phyloP scores from a whole-genome alignment of 306 rosid species.

The Castanea sativa region DNA sequence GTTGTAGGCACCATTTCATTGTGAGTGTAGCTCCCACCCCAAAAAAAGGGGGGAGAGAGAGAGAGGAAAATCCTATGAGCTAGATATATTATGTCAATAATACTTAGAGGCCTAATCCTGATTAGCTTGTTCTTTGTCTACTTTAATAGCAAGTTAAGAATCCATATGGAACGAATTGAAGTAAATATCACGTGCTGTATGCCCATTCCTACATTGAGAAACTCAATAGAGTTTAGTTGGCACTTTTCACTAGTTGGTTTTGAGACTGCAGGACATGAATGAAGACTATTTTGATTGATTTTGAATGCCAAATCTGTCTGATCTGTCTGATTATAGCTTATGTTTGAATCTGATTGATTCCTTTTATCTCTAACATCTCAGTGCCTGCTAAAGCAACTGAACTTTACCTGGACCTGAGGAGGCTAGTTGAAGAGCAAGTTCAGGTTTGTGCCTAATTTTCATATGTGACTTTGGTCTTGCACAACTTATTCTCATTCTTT shows the following conservation, averaged over 20 bases:
- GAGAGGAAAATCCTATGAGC: background rate
- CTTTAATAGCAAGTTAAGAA: background rate
- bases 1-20: background rate
- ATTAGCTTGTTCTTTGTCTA: background rate
- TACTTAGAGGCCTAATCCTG: background rate
- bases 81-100: background rate
- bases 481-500: background rate
- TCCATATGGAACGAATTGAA: background rate
- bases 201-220: background rate
- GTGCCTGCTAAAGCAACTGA: slow-evolving; percentile 86
- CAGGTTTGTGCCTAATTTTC: slow-evolving; percentile 41
- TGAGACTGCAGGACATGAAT: background rate
- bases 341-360: slow-evolving; percentile 15
- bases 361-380: slow-evolving; percentile 32
- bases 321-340: background rate
- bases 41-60: background rate
- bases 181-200: background rate
- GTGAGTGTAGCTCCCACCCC: background rate
- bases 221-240: background rate
- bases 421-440: slow-evolving; percentile 75
- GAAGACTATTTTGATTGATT: no score
- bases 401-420: slow-evolving; percentile 78
- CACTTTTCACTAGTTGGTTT: background rate
- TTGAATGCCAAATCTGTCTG: background rate
- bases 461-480: slow-evolving; percentile 8